Base-by-base conservation (phyloP, 768 basidiomycete genomes). In the Rhodosporidiobolus odoratus region DNA sequence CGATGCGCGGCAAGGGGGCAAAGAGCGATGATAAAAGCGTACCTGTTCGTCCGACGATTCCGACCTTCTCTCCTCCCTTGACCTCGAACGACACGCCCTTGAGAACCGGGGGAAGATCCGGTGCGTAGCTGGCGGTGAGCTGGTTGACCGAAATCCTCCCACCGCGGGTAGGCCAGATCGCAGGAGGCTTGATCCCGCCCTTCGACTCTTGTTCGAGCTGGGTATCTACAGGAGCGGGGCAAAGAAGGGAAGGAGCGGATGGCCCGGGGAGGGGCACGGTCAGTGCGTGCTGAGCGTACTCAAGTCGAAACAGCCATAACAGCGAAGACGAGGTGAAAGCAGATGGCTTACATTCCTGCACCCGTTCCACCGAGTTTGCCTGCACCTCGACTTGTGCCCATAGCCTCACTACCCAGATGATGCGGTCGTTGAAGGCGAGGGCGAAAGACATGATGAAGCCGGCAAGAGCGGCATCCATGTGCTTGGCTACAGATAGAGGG, bases 1-100 rank as follows among this genome's bases (percentile, higher is more conserved):
- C 12, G 1, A 34, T 48, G 30, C 27, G 50, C 15, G n/a, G 37
- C 9, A 27, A 37, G 0, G 35, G n/a, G n/a, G 34, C 45, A 27
- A 41, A n/a, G 38, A 37, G 38, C 9, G 30, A 45, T 13, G 48
- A 50, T 23, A 23, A 50, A 50, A 10, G 48, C 54, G 25, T 86
- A 35, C 84, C 93, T 8, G 93, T 95, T 86, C 84, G 73, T 0
- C 84, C 84, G 62, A 79, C 80, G 40, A 83, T 80, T 8, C 81
- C 82, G 34, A 83, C 75, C 65, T 80, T 80, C 73, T 83, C 81
- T 34, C 77, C 77, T 1, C 80, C 78, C 9, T 75, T 74, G 64
- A 76, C 71, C 23, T 65, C 60, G 56, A 78, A 76, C 38, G 69
- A 68, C 19, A 83, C 79, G 27, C 72, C 73, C 50, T 79, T 78